phyloP scores from a whole-genome alignment of 169 alveolate genomes.

The Miamiensis avidus region DNA sequence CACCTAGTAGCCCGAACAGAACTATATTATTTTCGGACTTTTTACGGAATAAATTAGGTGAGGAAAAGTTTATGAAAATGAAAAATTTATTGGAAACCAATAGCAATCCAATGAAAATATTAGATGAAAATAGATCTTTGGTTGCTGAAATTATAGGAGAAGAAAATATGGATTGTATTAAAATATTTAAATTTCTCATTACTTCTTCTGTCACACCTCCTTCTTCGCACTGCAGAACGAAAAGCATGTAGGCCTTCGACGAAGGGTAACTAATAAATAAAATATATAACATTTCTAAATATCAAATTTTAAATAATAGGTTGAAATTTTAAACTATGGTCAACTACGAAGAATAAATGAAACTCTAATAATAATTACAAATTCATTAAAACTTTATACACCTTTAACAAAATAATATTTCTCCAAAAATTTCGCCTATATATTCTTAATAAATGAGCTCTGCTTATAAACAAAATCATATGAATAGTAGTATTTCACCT shows the following conservation, averaged over 20 bases:
- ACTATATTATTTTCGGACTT: constrained; percentile 50
- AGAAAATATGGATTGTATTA: constrained; percentile 51
- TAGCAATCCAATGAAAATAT: constrained; percentile 45
- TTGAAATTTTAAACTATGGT: no score
- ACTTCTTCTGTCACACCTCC: constrained; percentile 37
- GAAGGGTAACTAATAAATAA: not conserved
- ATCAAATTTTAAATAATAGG: no score
- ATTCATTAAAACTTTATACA: no score
- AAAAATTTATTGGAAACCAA: constrained; percentile 44
- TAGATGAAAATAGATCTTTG: constrained; percentile 42
- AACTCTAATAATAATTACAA: not conserved
- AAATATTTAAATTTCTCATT: constrained; percentile 33
- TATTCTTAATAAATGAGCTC: not conserved
- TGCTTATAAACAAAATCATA: not conserved
- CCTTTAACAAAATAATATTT: no score
- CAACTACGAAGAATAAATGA: not conserved
- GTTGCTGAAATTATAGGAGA: constrained; percentile 50
- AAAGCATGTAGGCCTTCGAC: not conserved
- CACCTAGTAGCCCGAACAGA: constrained; percentile 51
- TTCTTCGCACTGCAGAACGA: not conserved
- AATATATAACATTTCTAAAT: no score
- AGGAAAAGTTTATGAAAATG: constrained; percentile 47
- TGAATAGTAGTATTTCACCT: not conserved
- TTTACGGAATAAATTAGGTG: constrained; percentile 49
- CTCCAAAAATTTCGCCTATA: not conserved